A percentile compares a stretch with the other conserved stretches of the same genome.
Evolutionary conservation across 2,329 filamentous ascomycete genomes (phyloP).

Genomic region (Botrytis fabae): DNA sequence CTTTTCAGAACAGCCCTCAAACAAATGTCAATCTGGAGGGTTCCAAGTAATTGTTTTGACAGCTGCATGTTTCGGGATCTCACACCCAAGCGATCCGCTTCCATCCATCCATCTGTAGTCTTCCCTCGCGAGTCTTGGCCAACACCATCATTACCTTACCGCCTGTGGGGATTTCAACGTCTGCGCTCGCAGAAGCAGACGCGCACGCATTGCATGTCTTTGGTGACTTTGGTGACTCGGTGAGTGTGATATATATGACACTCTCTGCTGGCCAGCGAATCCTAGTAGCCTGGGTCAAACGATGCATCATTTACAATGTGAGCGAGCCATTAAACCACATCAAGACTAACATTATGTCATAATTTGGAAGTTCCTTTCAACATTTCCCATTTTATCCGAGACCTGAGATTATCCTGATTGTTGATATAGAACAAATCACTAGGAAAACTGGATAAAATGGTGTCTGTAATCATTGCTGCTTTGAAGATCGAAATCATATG

Average conservation of each 20-base stretch:
- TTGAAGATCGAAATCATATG: conserved; percentile 15
- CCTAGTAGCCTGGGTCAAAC: not conserved
- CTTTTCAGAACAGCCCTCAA: not conserved
- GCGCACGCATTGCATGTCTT: not conserved
- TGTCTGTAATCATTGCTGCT: not conserved
- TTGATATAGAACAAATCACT: not conserved
- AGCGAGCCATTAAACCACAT: not conserved
- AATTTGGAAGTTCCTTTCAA: not conserved
- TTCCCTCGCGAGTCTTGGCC: not conserved
- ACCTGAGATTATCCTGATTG: not conserved
- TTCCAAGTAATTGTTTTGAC: conserved; percentile 22
- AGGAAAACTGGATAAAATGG: not conserved
- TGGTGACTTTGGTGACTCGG: not conserved
- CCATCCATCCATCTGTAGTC: not conserved
- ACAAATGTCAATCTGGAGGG: not conserved
- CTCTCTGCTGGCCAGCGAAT: conserved; percentile 3
- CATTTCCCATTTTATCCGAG: not conserved
- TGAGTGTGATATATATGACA: not conserved
- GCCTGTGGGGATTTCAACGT: not conserved
- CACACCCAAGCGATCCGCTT: conserved; percentile 15
- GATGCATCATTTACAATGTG: not conserved
- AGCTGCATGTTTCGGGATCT: conserved; percentile 25
- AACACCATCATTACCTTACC: not conserved
- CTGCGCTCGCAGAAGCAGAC: not conserved
- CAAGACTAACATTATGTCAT: not conserved